These are phyloP conservation scores for Eucalyptus regnans DNA, from an alignment of 345 rosid species.

Conservation along the genomic window DNA sequence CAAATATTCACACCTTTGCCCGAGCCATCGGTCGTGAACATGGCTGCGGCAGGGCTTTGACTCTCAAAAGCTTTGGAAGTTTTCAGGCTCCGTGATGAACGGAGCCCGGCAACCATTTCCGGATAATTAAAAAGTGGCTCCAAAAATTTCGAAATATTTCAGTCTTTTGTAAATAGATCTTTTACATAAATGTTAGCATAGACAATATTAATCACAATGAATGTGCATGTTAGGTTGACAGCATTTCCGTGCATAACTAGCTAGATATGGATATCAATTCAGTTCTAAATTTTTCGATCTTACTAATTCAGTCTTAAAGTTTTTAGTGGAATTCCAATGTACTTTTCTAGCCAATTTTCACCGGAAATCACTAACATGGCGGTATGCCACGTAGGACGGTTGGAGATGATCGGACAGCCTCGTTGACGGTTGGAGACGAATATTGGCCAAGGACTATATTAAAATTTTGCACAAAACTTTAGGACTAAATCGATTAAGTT, in stretches of 20 bases:
- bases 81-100: not conserved
- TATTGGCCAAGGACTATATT: not conserved
- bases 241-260: not conserved
- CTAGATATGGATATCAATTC: not conserved
- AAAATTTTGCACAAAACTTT: not conserved
- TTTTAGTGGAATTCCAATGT: not conserved
- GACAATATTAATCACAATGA: not conserved
- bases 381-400: accelerated
- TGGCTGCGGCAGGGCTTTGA: not conserved
- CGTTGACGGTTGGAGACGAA: accelerated
- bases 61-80: not conserved
- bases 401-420: accelerated
- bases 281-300: accelerated
- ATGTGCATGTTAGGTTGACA: not conserved
- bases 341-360: not conserved
- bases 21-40: not conserved
- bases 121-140: not conserved
- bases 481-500: not conserved
- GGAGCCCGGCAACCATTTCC: not conserved
- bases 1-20: not conserved
- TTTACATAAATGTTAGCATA: not conserved
- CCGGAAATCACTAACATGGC: accelerated
- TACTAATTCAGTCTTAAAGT: accelerated
- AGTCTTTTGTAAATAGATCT: not conserved
- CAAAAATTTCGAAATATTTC: not conserved